Base-by-base conservation (phyloP, 2,329 filamentous ascomycete species). In the Neophaeococcomyces aloes region DNA sequence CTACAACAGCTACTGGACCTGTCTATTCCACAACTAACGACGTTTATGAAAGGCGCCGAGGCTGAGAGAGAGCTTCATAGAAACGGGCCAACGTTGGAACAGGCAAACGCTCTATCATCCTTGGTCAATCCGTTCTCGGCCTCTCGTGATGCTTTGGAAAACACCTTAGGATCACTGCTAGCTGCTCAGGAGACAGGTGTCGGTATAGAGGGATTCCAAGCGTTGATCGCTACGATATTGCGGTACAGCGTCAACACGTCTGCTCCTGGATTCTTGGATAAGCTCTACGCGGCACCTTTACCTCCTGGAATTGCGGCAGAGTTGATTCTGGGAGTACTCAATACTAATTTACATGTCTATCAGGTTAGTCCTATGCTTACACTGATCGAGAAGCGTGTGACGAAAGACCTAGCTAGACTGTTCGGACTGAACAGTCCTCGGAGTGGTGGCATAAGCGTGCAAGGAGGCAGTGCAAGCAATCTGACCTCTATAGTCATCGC, bases 221-320 rank as follows among this genome's bases (percentile, higher is more conserved):
- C 78, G 27, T 76, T 77, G 2, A 73, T 94, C 35, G 68, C 78
- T 52, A 75, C 79, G 48, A 71, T 95, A 15, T 70, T 96, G 32
- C 72, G 76, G 51, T 87, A 93, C 63, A 91, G 83, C 57, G 89
- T 96, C 58, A 98, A 98, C 65, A 95, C 89, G n/a, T 96, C 88
- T 85, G 84, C 94, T 58, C 88, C 94, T 64, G 89, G 89, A 8
- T 98, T 96, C 64, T 66, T 96, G 58, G 88, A 95, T 65, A 96
- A 98, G 67, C 71, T 96, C 14, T 96, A 95, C 63, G 78, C 83
- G n/a, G 82, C 81, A 51, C 93, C 86, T 30, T 91, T 91, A 58
- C 82, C 89, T 32, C 81, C 89, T 7, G 89, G 89, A 14, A 74
- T 96, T 0, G 79, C 83, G 13, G 82, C 86, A 2, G 91, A 96